Conservation (phyloP, 2,329 filamentous ascomycete genomes). For the Colletotrichum trifolii region DNA sequence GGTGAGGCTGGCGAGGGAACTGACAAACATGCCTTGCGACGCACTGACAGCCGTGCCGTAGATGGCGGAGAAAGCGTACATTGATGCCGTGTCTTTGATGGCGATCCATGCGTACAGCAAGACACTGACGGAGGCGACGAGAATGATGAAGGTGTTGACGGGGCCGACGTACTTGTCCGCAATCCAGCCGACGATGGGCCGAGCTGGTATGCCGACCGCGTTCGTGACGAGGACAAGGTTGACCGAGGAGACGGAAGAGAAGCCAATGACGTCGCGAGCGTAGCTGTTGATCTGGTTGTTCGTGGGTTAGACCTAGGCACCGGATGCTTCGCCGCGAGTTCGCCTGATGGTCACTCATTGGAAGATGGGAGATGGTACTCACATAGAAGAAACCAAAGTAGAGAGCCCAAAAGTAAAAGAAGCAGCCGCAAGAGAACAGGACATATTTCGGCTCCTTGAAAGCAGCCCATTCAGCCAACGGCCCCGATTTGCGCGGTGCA, state of each 20-base stretch:
- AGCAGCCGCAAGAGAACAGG: conserved; percentile 48
- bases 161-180: conserved; percentile 54
- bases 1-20: conserved; percentile 54
- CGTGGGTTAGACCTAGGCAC: no score
- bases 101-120: conserved; percentile 65
- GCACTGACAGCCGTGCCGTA: conserved; percentile 55
- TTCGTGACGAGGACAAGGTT: conserved; percentile 70
- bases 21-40: conserved; percentile 52
- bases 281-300: conserved; percentile 49
- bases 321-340: no score
- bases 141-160: conserved; percentile 65
- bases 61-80: conserved; percentile 55
- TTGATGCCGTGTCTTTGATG: conserved; percentile 51
- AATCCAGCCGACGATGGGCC: conserved; percentile 40
- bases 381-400: conserved; percentile 63
- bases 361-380: conserved; percentile 32
- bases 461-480: conserved; percentile 61
- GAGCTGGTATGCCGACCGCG: conserved; percentile 65
- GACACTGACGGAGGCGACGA: conserved; percentile 53
- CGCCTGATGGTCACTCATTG: rapidly evolving
- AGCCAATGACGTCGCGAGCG: conserved; percentile 53
- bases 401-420: conserved; percentile 58
- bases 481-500: conserved; percentile 59
- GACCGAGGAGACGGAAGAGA: conserved; percentile 63
- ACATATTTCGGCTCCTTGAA: conserved; percentile 61